phyloP scores from a whole-genome alignment of 2,329 filamentous ascomycete genomes.

The Penicillium thymicola region DNA sequence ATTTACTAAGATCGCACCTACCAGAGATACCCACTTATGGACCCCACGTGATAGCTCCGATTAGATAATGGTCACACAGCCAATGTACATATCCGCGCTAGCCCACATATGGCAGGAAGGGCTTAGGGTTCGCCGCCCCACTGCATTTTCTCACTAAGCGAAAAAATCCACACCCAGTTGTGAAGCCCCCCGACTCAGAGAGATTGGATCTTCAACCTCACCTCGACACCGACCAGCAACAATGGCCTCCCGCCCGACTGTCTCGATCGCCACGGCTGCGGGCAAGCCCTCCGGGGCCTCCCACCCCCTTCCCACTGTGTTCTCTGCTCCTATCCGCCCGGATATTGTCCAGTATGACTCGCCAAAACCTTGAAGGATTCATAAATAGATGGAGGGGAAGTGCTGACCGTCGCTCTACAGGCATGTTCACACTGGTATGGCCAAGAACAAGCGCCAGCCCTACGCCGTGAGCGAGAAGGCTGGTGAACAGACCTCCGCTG shows the following conservation, averaged over 20 bases:
- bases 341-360: constrained; percentile 88
- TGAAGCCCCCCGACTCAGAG: constrained; percentile 26
- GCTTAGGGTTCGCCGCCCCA: constrained; percentile 38
- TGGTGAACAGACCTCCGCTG: constrained; percentile 98
- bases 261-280: constrained; percentile 95
- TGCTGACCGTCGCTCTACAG: constrained; percentile 45
- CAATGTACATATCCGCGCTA: background rate
- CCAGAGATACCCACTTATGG: background rate
- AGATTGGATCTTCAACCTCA: constrained; percentile 39
- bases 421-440: constrained; percentile 92
- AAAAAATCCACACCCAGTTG: constrained; percentile 40
- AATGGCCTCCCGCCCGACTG: constrained; percentile 96
- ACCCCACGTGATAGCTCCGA: background rate
- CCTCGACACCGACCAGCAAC: constrained; percentile 47
- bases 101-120: constrained; percentile 23
- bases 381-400: constrained; percentile 14
- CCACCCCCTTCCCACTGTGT: constrained; percentile 92
- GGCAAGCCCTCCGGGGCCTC: constrained; percentile 86
- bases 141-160: constrained; percentile 36
- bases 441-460: constrained; percentile 99
- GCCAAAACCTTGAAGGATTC: constrained; percentile 15
- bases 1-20: background rate
- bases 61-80: background rate
- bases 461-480: constrained; percentile 99
- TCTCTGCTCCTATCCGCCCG: constrained; percentile 93